These are phyloP conservation scores for Candida anglica DNA, from an alignment of 805 yeast genomes.

Conservation along the genomic window DNA sequence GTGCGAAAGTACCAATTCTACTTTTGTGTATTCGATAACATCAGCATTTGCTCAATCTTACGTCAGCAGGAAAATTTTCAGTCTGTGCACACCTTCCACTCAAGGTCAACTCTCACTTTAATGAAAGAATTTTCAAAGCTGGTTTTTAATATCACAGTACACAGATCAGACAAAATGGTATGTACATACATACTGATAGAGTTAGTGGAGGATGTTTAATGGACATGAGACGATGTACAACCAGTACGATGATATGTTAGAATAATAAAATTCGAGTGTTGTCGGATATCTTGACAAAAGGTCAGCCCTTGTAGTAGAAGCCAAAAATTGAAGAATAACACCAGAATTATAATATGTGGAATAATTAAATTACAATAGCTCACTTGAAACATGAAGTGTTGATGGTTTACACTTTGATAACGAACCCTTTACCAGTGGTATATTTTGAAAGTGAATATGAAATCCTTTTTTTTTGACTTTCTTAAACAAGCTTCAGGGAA, in stretches of 20 bases:
- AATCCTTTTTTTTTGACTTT: too few species aligned
- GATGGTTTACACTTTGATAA: too few species aligned
- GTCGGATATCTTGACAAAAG: too few species aligned
- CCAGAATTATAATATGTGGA: background rate
- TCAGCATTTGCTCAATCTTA: background rate
- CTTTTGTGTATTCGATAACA: background rate
- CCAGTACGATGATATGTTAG: too few species aligned
- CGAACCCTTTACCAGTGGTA: too few species aligned
- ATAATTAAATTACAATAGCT: background rate
- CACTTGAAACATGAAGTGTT: background rate
- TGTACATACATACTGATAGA: conserved; percentile 1
- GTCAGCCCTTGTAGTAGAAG: too few species aligned
- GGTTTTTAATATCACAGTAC: background rate
- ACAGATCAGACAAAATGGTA: conserved; percentile 6
- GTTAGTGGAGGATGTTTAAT: too few species aligned
- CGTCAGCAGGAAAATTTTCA: conserved; percentile 5
- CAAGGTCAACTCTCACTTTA: background rate
- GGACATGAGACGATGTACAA: too few species aligned
- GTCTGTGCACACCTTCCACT: conserved; percentile 5
- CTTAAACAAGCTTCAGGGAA: too few species aligned
- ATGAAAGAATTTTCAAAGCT: conserved; percentile 4
- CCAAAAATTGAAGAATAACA: background rate
- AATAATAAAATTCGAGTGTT: too few species aligned
- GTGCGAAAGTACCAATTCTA: too few species aligned
- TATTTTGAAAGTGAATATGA: too few species aligned